Percentiles rank a stretch among this genome's conserved stretches.
Evolutionary conservation across 257 asterid species (phyloP).

Genomic region (Cinchona pubescens): DNA sequence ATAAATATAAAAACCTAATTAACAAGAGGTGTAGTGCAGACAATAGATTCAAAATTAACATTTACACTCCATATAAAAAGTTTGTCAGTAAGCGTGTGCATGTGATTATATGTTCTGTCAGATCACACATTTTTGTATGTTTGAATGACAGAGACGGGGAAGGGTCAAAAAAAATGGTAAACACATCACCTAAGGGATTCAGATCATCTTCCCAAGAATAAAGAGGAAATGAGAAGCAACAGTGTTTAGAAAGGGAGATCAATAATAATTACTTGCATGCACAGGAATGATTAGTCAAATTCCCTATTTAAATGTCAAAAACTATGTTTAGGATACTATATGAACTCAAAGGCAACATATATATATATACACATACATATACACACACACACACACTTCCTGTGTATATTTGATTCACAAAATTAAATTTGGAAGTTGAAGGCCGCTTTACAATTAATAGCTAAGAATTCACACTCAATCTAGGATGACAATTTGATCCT

Average conservation of each 20-base stretch:
- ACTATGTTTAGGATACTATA: background rate
- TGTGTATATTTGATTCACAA: no score
- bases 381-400: no score
- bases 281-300: background rate
- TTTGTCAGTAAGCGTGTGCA: background rate
- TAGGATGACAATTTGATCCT: background rate
- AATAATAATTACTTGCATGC: background rate
- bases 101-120: background rate
- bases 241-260: background rate
- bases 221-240: background rate
- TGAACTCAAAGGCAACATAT: background rate
- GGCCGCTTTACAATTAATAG: background rate
- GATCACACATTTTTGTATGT: background rate
- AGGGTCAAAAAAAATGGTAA: background rate
- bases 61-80: background rate
- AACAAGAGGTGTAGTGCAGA: background rate
- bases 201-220: background rate
- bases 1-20: background rate
- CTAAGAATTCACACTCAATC: background rate
- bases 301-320: background rate
- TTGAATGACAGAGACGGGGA: background rate
- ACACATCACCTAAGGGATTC: background rate
- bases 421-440: background rate
- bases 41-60: background rate
- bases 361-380: no score